Evolutionary conservation across 495 filamentous ascomycete genomes (phyloP), one percentile per base, ranked within the genome.

Genomic region (Schizothecium vesticola): DNA sequence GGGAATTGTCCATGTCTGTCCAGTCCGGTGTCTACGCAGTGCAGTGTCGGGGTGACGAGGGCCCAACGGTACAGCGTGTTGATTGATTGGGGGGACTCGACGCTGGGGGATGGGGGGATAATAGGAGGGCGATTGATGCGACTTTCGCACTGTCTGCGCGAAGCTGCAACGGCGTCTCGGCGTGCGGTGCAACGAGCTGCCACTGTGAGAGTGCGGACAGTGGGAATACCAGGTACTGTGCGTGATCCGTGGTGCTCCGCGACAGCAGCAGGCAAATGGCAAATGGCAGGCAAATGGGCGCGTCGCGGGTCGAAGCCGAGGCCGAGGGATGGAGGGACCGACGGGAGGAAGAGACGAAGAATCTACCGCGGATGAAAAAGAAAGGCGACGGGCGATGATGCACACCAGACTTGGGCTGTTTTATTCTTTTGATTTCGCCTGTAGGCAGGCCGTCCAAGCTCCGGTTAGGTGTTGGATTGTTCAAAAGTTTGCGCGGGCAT

Each of bases 1-100:
- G 63, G 24, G 63, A 64, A 12, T 51, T 25, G 25, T 65, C 26
- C 43, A 36, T 57, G 43, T 69, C 68, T 58, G 63, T 63, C 43
- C n/a, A 21, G 26, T 65, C 10, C 19, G 56, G 16, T 19, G 36
- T 51, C 36, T 6, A 28, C 26, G 26, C 36, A 43, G 36, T 43
- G 4, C 36, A 3, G 31, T 36, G 10, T 36, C 31, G 31, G 31
- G 31, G 31, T 36, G 31, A 36, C 31, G 31, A 36, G 31, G 12
- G 11, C 11, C 31, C 11, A 12, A 29, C 28, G 9, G 28, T 29
- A 29, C 28, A 29, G 28, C 28, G 28, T 29, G 28, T 29, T 33
- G 31, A n/a, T 51, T 51, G 43, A 51, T n/a, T 51, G 43, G 43
- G 43, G 33, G 16, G 36, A 19, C 29, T 33, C 10, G 29, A 33